Conservation (phyloP, 371 early-diverging fungal species). For the Funneliformis caledonium region DNA sequence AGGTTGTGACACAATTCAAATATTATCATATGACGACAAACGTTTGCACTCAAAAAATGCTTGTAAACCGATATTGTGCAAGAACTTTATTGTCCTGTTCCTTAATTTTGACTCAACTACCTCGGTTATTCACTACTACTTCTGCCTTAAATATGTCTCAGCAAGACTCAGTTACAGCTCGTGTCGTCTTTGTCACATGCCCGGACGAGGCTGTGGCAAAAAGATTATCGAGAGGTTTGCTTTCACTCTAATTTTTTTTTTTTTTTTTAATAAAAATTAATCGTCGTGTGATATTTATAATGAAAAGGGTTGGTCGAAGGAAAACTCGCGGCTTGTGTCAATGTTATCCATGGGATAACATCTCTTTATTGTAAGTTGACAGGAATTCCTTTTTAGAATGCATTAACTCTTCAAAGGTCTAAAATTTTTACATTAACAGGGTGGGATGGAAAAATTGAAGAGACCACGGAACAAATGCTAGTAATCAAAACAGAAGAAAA, state of each 20-base stretch:
- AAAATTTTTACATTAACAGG: neutral
- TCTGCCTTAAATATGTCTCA: too few species aligned
- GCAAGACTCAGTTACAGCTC: neutral
- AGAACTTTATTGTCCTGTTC: too few species aligned
- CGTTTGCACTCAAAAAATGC: too few species aligned
- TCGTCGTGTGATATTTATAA: neutral
- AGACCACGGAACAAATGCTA: conserved; percentile 19
- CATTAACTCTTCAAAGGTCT: neutral
- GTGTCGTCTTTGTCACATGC: conserved; percentile 27
- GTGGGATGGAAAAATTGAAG: conserved; percentile 23
- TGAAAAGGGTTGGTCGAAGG: neutral
- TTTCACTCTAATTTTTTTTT: neutral
- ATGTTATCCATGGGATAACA: conserved; percentile 1
- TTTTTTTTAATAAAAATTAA: neutral
- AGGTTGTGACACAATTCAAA: too few species aligned
- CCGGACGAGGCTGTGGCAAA: conserved; percentile 20
- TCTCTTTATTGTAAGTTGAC: conserved; percentile 24
- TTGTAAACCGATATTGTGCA: too few species aligned
- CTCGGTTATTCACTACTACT: too few species aligned
- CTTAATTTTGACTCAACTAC: too few species aligned
- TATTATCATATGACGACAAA: too few species aligned
- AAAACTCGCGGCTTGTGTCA: conserved; percentile 29
- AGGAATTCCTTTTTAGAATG: neutral
- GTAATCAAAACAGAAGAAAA: conserved; percentile 21
- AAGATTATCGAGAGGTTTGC: conserved; percentile 11